Base-by-base conservation (phyloP, 495 filamentous ascomycete species). In the Xylaria flabelliformis region DNA sequence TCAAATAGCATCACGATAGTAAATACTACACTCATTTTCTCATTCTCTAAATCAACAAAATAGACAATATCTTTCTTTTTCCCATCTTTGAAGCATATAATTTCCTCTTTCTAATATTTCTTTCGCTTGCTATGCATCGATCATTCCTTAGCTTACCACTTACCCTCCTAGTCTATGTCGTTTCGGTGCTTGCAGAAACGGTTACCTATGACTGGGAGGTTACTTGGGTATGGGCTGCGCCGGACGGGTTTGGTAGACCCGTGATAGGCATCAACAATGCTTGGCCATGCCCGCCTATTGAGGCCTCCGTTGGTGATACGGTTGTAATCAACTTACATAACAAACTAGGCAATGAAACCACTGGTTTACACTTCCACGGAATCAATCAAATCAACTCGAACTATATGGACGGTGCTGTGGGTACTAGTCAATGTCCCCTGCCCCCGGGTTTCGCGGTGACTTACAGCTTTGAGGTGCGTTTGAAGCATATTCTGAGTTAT, bases 281-380 rank as follows among this genome's bases (percentile, higher is more conserved):
- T 73, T 95, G 91, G 91, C 93, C 93, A 17, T 84, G 90, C 55
- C 93, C 92, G 8, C 75, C 81, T 10, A 89, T 95, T 46, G 86
- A 93, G 71, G 90, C 90, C 51, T 87, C 88, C 70, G 84, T 91
- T 67, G 91, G 91, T n/a, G 93, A 96, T 73, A 85, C 83, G 26
- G 76, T 97, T 44, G 80, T 93, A 15, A 85, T 95, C 55, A 89
- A 93, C 73, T 79, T 94, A 71, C 81, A 86, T 72, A 97, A 97
- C 80, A 82, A 86, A n/a, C 85, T 97, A 13, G 91, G 88, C 8
- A 90, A 95, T 75, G 82, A 94, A 77, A 87, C 83, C n/a, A 91
- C 92, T 3, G 88, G 88, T 44, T 81, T 96, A 5, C 93, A 97
- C 82, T 97, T 90, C 79, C 93, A 97, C 78, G 93, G 93, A 24